Evolutionary conservation across 257 asterid species (phyloP), one percentile per base, ranked within the genome.

Genomic region (Jasminum sambac): DNA sequence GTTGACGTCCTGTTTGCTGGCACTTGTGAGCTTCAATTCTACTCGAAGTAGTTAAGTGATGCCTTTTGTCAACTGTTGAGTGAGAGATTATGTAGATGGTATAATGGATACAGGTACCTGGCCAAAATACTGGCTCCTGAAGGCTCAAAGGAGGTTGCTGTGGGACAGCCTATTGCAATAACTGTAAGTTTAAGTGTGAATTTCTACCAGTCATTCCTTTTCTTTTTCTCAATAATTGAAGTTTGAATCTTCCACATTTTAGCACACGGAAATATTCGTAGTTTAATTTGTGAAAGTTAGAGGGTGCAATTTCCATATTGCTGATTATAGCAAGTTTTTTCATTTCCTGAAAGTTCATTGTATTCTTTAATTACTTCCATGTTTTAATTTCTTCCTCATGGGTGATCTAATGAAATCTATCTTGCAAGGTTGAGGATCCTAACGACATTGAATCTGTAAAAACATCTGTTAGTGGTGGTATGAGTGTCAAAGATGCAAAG

Each of bases 111-210:
- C 86, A 95, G 99, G 80, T 95, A 70, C 84, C 78, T 95, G 85
- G 99, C 99, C 72, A 95, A 87, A 83, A 88, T 91, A 75, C 66
- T 95, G 82, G 95, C 86, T 67, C 95, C 97, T 66, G 99, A 90
- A 76, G 98, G 99, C 73, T 87, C 99, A 77, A 90, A 83, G 75
- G 98, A 90, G 52, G 96, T 95, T 63, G 87, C 91, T 69, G 99
- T 91, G 72, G 99, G 99, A 67, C 94, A 80, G 82, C 96, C 95
- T 44, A 91, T 91, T 85, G 95, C 91, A 72, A 84, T 95, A 74
- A 91, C 98, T 63, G 99, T 95, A 79, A 83, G 94, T 81, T 76
- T 63, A 73, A 70, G 48, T 24, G 0, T 76, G 67, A 66, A 78
- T 63, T 69, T 73, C 76, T 43, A 73, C 11, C 34, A 9, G 12